These are phyloP conservation scores for Nepenthes mirabilis DNA, from an alignment of 148 eudicot species.

Conservation along the genomic window DNA sequence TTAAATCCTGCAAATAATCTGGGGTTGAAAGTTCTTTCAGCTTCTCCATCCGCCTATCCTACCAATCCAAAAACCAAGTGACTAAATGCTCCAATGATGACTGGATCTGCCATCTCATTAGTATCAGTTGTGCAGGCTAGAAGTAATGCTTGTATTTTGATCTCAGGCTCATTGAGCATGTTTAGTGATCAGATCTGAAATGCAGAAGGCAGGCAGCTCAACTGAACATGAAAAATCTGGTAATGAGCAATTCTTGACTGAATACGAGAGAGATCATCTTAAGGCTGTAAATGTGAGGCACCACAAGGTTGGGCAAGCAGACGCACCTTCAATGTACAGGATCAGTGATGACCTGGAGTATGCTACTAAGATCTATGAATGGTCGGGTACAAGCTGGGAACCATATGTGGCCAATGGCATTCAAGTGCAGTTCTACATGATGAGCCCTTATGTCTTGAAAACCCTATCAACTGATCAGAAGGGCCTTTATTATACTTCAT, in stretches of 20 bases:
- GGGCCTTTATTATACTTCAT: conserved; percentile 58
- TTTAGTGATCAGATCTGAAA: too few species aligned
- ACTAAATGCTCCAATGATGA: too few species aligned
- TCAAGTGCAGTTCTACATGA: conserved; percentile 35
- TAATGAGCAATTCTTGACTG: conserved; percentile 73
- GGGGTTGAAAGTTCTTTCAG: too few species aligned
- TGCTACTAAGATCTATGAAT: conserved; percentile 27
- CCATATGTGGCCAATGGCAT: conserved; percentile 33
- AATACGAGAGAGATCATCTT: conserved; percentile 90
- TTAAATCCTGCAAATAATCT: too few species aligned
- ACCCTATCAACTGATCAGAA: conserved; percentile 26
- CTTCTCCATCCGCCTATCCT: too few species aligned
- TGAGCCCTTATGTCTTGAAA: conserved; percentile 36
- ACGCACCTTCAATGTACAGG: conserved; percentile 29
- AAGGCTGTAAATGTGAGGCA: conserved; percentile 32
- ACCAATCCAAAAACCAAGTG: too few species aligned
- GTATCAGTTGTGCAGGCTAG: conserved; percentile 16
- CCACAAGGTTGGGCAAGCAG: conserved; percentile 21
- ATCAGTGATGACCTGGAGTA: conserved; percentile 29
- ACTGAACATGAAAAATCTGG: conserved; percentile 62
- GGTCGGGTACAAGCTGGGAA: conserved; percentile 33
- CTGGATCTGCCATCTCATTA: neutral
- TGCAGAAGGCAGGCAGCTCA: too few species aligned
- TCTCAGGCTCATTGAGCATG: too few species aligned
- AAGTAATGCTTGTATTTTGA: conserved; percentile 54